Conservation (phyloP, 176 grass and related monocot genomes). For the Cymbopogon citratus region DNA sequence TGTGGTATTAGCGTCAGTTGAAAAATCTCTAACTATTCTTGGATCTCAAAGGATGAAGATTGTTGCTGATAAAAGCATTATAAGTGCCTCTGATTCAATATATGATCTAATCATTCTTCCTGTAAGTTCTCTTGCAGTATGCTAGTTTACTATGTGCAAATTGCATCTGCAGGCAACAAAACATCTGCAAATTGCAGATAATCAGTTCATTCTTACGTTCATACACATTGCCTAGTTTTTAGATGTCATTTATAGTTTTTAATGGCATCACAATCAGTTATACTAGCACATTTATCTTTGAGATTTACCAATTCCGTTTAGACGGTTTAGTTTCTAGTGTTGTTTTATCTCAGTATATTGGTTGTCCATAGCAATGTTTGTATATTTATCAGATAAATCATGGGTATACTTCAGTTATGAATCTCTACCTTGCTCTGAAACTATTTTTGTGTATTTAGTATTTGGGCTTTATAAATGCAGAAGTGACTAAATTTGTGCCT, state of each 20-base stretch:
- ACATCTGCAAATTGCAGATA: no score
- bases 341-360: not conserved
- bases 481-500: not conserved
- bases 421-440: not conserved
- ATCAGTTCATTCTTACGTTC: not conserved
- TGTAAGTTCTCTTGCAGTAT: slow-evolving; percentile 51
- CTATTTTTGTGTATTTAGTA: not conserved
- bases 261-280: not conserved
- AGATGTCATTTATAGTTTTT: not conserved
- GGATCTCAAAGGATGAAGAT: slow-evolving; percentile 67
- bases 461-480: not conserved
- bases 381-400: not conserved
- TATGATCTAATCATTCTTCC: slow-evolving; percentile 95
- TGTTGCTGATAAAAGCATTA: slow-evolving; percentile 66
- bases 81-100: slow-evolving; percentile 53
- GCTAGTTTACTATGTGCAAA: not conserved
- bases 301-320: not conserved
- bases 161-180: no score
- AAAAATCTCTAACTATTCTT: slow-evolving; percentile 52
- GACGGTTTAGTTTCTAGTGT: not conserved
- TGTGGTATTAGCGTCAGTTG: slow-evolving; percentile 82
- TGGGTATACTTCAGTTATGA: slow-evolving; percentile 14
- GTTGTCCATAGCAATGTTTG: not conserved
- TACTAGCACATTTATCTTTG: not conserved
- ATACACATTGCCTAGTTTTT: not conserved